Evolutionary conservation across 208 protist genomes (phyloP).

Genomic region (Phytomonas serpens): DNA sequence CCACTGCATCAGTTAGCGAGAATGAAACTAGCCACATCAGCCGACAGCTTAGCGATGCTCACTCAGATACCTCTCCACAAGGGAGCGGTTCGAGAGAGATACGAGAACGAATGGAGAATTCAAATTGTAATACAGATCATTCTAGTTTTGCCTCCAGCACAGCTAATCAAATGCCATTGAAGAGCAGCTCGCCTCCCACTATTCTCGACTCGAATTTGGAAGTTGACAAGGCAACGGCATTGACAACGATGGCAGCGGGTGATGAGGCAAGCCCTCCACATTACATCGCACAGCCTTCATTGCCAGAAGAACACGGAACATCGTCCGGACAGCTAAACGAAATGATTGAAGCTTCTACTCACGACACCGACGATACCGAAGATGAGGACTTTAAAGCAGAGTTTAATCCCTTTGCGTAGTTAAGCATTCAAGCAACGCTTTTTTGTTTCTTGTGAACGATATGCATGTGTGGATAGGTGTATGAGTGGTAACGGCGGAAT

Average conservation of each 20-base stretch:
- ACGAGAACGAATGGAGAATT: neutral
- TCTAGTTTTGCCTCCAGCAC: neutral
- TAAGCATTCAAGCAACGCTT: neutral
- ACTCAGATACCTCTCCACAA: neutral
- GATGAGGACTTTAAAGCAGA: slow-evolving; percentile 30
- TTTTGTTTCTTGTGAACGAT: neutral
- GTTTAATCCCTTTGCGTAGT: slow-evolving; percentile 45
- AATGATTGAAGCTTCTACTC: neutral
- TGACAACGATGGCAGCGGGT: neutral
- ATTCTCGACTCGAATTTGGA: neutral
- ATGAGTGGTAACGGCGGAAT: neutral
- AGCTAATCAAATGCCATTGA: neutral
- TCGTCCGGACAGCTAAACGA: neutral
- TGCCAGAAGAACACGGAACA: neutral
- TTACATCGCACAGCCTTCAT: neutral
- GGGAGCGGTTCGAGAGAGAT: neutral
- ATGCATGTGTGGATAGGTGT: neutral
- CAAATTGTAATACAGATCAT: neutral
- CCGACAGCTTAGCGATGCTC: neutral
- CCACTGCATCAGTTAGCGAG: neutral
- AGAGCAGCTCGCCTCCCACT: neutral
- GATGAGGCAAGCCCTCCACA: neutral
- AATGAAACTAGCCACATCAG: neutral
- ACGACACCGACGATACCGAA: neutral
- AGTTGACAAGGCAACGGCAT: neutral